Evolutionary conservation across 1,284 basidiomycete genomes (phyloP).

Genomic region (Veloboletus limbatus): DNA sequence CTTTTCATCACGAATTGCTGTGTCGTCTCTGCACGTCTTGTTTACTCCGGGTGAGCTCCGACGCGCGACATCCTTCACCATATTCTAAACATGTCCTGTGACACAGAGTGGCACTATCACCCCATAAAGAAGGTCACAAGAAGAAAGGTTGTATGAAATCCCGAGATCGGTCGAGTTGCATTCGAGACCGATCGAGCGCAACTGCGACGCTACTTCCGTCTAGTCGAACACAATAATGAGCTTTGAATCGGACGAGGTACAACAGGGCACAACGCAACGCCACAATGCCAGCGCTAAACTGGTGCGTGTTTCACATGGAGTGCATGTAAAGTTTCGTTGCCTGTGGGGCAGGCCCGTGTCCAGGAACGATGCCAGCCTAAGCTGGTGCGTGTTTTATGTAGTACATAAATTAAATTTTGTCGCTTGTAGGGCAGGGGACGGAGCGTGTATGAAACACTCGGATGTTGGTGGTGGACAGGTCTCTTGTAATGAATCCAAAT

Average conservation of each 20-base stretch:
- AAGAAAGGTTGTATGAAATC: background rate
- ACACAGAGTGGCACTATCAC: no score
- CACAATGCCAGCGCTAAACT: background rate
- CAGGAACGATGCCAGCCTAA: background rate
- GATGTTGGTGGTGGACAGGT: no score
- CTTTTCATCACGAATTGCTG: no score
- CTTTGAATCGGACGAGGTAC: background rate
- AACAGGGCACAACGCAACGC: background rate
- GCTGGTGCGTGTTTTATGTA: background rate
- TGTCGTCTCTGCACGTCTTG: no score
- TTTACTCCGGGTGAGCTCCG: no score
- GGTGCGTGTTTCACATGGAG: background rate
- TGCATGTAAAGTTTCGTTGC: background rate
- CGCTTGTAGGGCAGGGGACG: background rate
- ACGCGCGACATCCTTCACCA: no score
- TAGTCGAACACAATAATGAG: background rate
- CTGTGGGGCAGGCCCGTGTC: background rate
- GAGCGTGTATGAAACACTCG: slow-evolving; percentile 1
- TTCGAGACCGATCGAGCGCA: background rate
- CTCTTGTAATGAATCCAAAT: background rate
- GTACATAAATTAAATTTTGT: background rate
- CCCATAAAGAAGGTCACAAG: background rate
- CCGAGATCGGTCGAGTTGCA: background rate
- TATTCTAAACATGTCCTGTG: no score
- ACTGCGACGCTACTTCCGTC: slow-evolving; percentile 3